Conservation (phyloP, 306 rosid genomes). For the Quillaja saponaria region DNA sequence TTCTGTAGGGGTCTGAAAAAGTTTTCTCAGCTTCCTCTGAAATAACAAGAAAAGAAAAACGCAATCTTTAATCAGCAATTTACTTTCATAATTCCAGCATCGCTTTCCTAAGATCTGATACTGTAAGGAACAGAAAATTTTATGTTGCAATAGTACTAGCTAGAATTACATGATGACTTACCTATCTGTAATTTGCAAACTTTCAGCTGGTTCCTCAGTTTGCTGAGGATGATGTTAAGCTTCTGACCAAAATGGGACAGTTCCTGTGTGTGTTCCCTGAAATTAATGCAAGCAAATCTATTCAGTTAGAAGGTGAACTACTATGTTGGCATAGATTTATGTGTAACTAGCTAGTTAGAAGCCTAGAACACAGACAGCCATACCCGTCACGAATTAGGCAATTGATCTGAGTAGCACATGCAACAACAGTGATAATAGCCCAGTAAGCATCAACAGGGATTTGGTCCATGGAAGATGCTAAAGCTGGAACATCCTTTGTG, state of each 20-base stretch:
- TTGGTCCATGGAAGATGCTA: conserved; percentile 37
- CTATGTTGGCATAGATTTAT: no score
- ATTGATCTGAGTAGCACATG: conserved; percentile 40
- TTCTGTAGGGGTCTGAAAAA: conserved; percentile 26
- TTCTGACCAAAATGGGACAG: neutral
- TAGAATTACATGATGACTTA: no score
- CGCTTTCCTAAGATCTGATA: no score
- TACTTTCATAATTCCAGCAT: no score
- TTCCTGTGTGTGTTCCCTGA: neutral
- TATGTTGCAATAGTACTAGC: no score
- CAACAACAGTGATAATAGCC: no score
- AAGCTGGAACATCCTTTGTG: conserved; percentile 39
- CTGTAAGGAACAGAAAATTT: no score
- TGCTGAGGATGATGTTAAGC: neutral
- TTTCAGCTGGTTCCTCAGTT: neutral
- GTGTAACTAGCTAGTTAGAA: no score
- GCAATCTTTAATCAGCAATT: no score
- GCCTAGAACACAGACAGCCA: no score
- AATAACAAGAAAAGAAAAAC: no score
- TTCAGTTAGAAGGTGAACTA: neutral
- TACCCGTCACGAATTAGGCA: conserved; percentile 44
- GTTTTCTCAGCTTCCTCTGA: conserved; percentile 34
- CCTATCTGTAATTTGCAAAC: neutral
- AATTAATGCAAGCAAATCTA: neutral
- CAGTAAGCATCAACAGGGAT: conserved; percentile 45